phyloP scores from a whole-genome alignment of 2,329 filamentous ascomycete genomes.

The Colletotrichum sp. region DNA sequence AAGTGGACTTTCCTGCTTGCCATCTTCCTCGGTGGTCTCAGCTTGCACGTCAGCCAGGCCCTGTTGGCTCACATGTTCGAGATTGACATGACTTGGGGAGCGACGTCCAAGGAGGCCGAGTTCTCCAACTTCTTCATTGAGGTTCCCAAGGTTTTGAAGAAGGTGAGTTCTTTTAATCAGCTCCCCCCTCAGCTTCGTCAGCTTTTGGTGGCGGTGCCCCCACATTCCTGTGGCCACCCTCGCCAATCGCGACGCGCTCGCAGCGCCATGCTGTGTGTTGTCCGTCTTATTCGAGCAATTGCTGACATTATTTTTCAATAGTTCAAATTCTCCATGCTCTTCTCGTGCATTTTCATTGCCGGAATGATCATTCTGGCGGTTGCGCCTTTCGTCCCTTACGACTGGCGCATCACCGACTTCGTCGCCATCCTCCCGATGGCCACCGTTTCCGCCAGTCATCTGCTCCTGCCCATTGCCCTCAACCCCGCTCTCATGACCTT shows the following conservation, averaged over 20 bases:
- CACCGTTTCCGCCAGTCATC: constrained; percentile 71
- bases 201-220: constrained; percentile 28
- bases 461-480: constrained; percentile 73
- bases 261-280: constrained; percentile 24
- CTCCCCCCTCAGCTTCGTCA: constrained; percentile 19
- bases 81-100: constrained; percentile 86
- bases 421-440: constrained; percentile 80
- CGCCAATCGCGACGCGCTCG: constrained; percentile 18
- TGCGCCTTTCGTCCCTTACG: constrained; percentile 67
- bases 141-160: constrained; percentile 77
- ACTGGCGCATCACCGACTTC: constrained; percentile 72
- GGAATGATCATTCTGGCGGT: constrained; percentile 70
- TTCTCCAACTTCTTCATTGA: constrained; percentile 87
- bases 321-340: constrained; percentile 77
- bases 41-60: constrained; percentile 81
- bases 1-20: constrained; percentile 78
- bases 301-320: constrained; percentile 27
- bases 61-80: constrained; percentile 84
- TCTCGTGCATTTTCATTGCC: constrained; percentile 61
- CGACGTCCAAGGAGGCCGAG: constrained; percentile 82
- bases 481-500: constrained; percentile 85
- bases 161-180: constrained; percentile 60
- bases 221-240: constrained; percentile 1
- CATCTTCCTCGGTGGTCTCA: constrained; percentile 83
- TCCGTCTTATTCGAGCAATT: not conserved